Percentiles rank a stretch among this genome's conserved stretches.
phyloP scores from a whole-genome alignment of 352 stramenopile species.

The Globisporangium ultimum region DNA sequence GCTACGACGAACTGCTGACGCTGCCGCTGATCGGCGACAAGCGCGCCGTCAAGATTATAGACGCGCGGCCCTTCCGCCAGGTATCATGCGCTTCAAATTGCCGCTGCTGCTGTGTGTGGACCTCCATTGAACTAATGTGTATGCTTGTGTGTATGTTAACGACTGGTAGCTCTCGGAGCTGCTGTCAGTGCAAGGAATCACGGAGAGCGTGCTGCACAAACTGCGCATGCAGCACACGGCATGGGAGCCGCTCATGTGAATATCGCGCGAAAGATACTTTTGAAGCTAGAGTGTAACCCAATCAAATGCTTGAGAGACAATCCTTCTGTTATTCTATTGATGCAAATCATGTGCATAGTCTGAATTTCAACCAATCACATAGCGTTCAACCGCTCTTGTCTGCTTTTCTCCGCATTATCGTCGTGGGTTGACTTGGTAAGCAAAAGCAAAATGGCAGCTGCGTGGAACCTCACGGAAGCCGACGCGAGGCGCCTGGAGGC shows the following conservation, averaged over 20 bases:
- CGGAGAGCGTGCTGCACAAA: constrained; percentile 37
- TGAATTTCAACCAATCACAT: constrained; percentile 23
- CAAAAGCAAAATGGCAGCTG: constrained; percentile 4
- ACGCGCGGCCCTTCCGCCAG: constrained; percentile 37
- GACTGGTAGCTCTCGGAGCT: constrained; percentile 36
- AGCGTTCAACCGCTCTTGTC: too few species aligned
- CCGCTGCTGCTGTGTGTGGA: neutral
- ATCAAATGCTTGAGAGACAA: neutral
- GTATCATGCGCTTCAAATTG: constrained; percentile 11
- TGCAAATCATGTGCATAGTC: constrained; percentile 25
- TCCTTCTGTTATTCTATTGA: constrained; percentile 9
- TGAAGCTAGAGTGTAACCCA: neutral
- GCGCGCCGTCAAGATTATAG: constrained; percentile 39
- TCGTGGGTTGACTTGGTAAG: neutral
- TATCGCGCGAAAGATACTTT: too few species aligned
- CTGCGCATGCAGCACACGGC: constrained; percentile 37
- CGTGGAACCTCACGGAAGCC: constrained; percentile 28
- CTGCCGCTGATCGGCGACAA: constrained; percentile 55
- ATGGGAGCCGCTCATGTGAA: constrained; percentile 4
- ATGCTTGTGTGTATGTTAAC: neutral
- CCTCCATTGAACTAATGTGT: neutral
- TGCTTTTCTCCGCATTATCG: neutral
- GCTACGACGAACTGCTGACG: constrained; percentile 31
- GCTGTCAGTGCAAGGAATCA: constrained; percentile 37
- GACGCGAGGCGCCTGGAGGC: constrained; percentile 23